phyloP scores from a whole-genome alignment of 495 filamentous ascomycete species.

The Geopyxis carbonaria region DNA sequence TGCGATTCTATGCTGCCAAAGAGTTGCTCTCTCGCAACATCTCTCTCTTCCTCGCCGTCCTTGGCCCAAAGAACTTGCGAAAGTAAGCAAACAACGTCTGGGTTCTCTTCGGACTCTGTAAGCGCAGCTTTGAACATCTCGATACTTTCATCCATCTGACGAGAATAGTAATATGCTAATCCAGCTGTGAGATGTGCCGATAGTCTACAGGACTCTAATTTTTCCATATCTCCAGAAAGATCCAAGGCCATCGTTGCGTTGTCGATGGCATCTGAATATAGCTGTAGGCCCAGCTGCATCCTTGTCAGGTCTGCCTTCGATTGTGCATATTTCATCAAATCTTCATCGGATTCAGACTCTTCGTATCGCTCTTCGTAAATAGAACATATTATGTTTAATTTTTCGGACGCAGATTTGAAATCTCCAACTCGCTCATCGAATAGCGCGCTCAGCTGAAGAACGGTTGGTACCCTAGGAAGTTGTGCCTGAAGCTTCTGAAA shows the following conservation, averaged over 20 bases:
- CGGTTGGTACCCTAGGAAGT: constrained; percentile 45
- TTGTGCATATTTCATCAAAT: constrained; percentile 58
- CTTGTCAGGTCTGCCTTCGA: constrained; percentile 80
- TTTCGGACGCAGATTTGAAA: constrained; percentile 42
- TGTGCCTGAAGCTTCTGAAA: constrained; percentile 62
- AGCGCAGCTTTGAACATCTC: constrained; percentile 68
- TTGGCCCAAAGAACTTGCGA: constrained; percentile 87
- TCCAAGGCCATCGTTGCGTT: constrained; percentile 55
- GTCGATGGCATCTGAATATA: constrained; percentile 49
- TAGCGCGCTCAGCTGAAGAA: constrained; percentile 61
- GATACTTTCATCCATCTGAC: constrained; percentile 47
- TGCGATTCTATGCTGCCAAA: constrained; percentile 53
- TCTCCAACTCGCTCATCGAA: constrained; percentile 66
- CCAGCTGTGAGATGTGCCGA: constrained; percentile 79
- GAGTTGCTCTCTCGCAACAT: constrained; percentile 60
- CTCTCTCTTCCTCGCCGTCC: constrained; percentile 54
- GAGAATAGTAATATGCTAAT: constrained; percentile 54
- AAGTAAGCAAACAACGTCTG: constrained; percentile 75
- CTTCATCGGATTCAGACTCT: constrained; percentile 50
- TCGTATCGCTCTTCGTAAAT: constrained; percentile 68
- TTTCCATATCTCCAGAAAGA: constrained; percentile 45
- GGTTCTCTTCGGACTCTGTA: constrained; percentile 55
- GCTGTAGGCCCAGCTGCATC: constrained; percentile 47
- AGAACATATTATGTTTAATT: constrained; percentile 46
- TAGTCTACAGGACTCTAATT: constrained; percentile 48